Evolutionary conservation across 495 filamentous ascomycete species (phyloP), one percentile per base, ranked within the genome.

Genomic region (Aspergillus conjunctus): DNA sequence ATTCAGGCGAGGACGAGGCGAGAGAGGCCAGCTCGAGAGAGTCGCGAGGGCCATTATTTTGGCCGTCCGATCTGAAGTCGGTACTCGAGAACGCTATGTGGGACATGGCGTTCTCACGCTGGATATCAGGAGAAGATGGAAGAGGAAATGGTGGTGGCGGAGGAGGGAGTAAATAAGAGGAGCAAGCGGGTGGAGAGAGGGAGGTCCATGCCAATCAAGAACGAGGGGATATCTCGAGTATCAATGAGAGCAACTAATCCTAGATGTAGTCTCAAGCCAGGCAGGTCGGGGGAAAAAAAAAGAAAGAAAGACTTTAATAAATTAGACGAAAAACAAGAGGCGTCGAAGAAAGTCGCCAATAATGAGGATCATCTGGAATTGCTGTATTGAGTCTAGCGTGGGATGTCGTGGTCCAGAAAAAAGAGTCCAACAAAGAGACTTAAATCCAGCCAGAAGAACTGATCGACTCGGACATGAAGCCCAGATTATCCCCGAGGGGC

Each of bases 21-120:
- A 98, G 86, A 30, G 92, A 97, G 53, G 92, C 94, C 49, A 98
- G 89, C 77, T 98, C 94, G 63, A 98, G 87, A 55, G 94, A 98
- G 81, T 98, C 94, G 67, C 94, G 90, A 49, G 85, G 81, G 26
- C 69, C 70, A 51, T 66, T 60, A 33, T 67, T 64, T 30, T 66
- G 65, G 56, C 64, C 54, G 22, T 52, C 74, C 63, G 71, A 70
- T 60, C 67, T 59, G 51, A 58, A 57, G 20, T 71, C 71, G 54
- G 66, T 61, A 30, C 45, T 53, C 20, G 70, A 66, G 54, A 71
- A 74, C 31, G 69, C 52, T 50, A 70, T 60, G 45, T 59, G 73
- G 59, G 76, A 77, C 75, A 79, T 80, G 37, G 54, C 62, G 59
- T 34, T 45, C 51, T 52, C 21, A 43, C n/a, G 6, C 18, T 41